Evolutionary conservation across 306 rosid genomes (phyloP).

Genomic region (Amphicarpaea edgeworthii): DNA sequence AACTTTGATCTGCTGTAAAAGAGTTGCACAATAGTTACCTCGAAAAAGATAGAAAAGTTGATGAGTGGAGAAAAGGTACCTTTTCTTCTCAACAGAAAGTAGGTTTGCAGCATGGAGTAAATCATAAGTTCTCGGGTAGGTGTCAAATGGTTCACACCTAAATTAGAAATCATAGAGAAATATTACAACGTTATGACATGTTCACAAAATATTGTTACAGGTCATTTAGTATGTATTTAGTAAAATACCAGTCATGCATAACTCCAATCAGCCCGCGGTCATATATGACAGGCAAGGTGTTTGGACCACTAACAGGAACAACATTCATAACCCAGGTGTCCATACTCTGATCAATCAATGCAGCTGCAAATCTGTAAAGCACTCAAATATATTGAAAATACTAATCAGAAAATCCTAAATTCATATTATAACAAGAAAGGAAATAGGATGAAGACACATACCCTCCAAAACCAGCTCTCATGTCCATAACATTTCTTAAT

Average conservation of each 20-base stretch:
- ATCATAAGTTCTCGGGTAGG: slow-evolving; percentile 95
- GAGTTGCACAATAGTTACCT: too few relatives aligned
- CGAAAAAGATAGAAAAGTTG: slow-evolving; percentile 6
- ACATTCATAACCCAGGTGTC: slow-evolving; percentile 96
- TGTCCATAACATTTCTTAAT: slow-evolving; percentile 93
- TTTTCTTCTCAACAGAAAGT: slow-evolving; percentile 78
- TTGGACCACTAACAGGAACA: slow-evolving; percentile 87
- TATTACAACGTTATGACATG: slow-evolving; percentile 26
- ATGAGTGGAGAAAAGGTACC: slow-evolving; percentile 58
- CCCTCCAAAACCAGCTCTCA: slow-evolving; percentile 99
- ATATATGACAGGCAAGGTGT: slow-evolving; percentile 92
- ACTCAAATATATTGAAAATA: slow-evolving; percentile 22
- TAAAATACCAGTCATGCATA: slow-evolving; percentile 86
- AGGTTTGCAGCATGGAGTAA: slow-evolving; percentile 84
- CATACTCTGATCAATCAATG: slow-evolving; percentile 63
- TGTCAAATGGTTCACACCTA: slow-evolving; percentile 98
- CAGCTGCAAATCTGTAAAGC: slow-evolving; percentile 83
- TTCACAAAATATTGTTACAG: slow-evolving; percentile 26
- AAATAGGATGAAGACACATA: slow-evolving; percentile 45
- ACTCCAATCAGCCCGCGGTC: slow-evolving; percentile 97
- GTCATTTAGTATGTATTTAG: not conserved
- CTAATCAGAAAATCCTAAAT: slow-evolving; percentile 23
- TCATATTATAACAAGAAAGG: slow-evolving; percentile 17
- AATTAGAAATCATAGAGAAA: slow-evolving; percentile 37
- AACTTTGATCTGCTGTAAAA: too few relatives aligned